Percentiles rank a stretch among this genome's conserved stretches.
These are phyloP conservation scores for Cordyceps tenuipes DNA, from an alignment of 2,329 filamentous ascomycete genomes.

Conservation along the genomic window DNA sequence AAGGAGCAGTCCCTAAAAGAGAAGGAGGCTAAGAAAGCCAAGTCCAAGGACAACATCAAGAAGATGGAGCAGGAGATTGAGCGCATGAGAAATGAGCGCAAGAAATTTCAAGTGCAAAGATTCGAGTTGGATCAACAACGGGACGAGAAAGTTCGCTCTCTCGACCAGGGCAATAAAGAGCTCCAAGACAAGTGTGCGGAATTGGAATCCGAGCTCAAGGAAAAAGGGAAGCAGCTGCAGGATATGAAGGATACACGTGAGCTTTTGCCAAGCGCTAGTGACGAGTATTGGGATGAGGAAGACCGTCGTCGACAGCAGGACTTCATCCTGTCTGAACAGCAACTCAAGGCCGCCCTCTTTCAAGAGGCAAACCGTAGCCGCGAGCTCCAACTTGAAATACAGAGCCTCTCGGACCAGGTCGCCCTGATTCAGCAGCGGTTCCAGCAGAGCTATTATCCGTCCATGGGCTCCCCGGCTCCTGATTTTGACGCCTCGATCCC, in stretches of 20 bases:
- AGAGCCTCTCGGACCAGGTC: constrained; percentile 40
- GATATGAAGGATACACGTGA: constrained; percentile 64
- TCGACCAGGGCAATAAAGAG: constrained; percentile 47
- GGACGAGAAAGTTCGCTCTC: constrained; percentile 41
- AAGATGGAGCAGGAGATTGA: constrained; percentile 59
- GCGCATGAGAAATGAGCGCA: constrained; percentile 48
- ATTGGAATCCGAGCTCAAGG: constrained; percentile 65
- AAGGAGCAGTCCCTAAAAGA: constrained; percentile 65
- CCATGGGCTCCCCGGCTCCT: constrained; percentile 34
- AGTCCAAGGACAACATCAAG: constrained; percentile 59
- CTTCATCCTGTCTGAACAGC: constrained; percentile 46
- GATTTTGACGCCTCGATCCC: constrained; percentile 39
- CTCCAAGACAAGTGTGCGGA: constrained; percentile 56
- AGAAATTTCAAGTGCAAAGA: constrained; percentile 46
- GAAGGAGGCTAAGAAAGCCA: constrained; percentile 59
- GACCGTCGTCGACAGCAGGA: constrained; percentile 45
- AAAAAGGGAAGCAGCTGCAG: constrained; percentile 60
- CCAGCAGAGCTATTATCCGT: constrained; percentile 38
- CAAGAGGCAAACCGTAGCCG: constrained; percentile 39
- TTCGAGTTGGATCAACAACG: constrained; percentile 41
- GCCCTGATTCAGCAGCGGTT: constrained; percentile 32
- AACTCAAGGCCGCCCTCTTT: constrained; percentile 42
- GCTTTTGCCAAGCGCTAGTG: constrained; percentile 52
- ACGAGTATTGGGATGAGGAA: constrained; percentile 46
- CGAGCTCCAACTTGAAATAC: constrained; percentile 38